These are phyloP conservation scores for Corylus avellana DNA, from an alignment of 306 rosid species.

Conservation along the genomic window DNA sequence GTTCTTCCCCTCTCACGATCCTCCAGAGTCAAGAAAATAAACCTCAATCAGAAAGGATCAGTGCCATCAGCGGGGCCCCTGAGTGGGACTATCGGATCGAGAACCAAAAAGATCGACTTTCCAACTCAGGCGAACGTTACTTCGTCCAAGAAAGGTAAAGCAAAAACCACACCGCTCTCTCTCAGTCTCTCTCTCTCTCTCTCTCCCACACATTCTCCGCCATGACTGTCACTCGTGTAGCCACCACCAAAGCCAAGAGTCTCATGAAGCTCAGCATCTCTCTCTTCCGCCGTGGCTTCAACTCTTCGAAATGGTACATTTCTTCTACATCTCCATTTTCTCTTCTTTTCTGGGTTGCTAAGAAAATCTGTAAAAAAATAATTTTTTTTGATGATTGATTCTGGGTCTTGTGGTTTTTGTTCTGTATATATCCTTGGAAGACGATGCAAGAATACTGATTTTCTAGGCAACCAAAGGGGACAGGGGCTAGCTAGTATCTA, in stretches of 20 bases:
- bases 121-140: conserved; percentile 30
- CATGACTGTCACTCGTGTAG: conserved; percentile 63
- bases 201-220: conserved; percentile 3
- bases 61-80: conserved; percentile 3
- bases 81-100: conserved; percentile 1
- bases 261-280: conserved; percentile 62
- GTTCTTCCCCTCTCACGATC: conserved; percentile 1
- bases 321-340: not conserved
- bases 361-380: not conserved
- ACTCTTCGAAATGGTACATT: conserved; percentile 85
- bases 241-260: conserved; percentile 60
- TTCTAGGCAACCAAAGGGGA: not conserved
- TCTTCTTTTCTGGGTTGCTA: not conserved
- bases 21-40: not conserved
- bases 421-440: not conserved
- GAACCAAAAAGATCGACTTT: not conserved
- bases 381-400: not conserved
- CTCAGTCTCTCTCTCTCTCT: not conserved
- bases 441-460: not conserved
- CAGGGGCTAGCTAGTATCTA: not conserved
- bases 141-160: not conserved
- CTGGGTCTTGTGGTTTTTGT: conserved; percentile 2
- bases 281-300: conserved; percentile 71
- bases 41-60: not conserved
- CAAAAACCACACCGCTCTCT: not conserved